Base-by-base conservation (phyloP, 805 yeast genomes). In the Cyberlindnera maritima region DNA sequence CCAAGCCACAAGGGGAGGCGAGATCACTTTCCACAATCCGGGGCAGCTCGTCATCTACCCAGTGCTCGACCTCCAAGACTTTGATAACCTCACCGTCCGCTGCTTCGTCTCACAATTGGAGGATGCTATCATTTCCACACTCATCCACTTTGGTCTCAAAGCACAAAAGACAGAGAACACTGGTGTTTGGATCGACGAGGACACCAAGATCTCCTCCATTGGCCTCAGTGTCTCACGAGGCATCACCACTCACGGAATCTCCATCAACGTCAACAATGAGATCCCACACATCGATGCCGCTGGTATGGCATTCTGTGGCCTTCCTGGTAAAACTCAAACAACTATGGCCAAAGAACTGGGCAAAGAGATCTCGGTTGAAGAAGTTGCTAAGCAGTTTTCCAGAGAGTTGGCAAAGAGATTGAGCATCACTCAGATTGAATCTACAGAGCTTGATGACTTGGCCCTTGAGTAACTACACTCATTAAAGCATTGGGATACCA, bases 11-110 rank as follows among this genome's bases (percentile, higher is more conserved):
- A 72, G 99, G 51, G 99, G 99, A 14, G 99, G 99, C 0, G 96
- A 94, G 62, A 80, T 94, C 1, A 94, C 99, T 0, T 94, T 88
- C 72, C 99, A 94, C 68, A 98, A 98, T 0, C 86, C 94, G 1
- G 99, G 99, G 0, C 99, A 94, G 65, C 62, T 89, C 33, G 96
- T 91, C 2, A 80, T 88, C 5, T 94, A 92, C 60, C 83, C 94
- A 11, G 75, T 94, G 1, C 44, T 87, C 26, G 91, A 94, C 63
- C 69, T 94, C 44, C 74, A 76, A 52, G 74, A 77, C 28, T 85
- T 86, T 56, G 57, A 67, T 29, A 67, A 75, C 41, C 67, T 86
- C 39, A 72, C 83, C 0, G 80, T 85, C 1, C 74, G 80, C 53
- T 84, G 89, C 62, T 82, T 77, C 57, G 87, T 88, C 26, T 66